Percentiles rank a stretch among this genome's conserved stretches.
Conservation (phyloP, 345 rosid species). For the Boechera stricta region DNA sequence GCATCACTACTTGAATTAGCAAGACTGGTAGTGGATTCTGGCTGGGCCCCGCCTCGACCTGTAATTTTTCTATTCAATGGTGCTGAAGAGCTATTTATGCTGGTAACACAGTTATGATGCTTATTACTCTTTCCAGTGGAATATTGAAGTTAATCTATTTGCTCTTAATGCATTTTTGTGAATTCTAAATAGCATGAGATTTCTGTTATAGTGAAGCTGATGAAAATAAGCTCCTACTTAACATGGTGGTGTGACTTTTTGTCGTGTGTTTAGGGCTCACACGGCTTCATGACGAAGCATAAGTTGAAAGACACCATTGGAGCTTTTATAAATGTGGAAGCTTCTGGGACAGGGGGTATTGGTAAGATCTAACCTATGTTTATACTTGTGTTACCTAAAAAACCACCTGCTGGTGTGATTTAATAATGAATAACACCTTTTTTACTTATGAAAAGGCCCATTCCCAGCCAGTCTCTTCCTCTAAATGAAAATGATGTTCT, state of each 20-base stretch:
- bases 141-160: background rate
- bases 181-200: conserved; percentile 24
- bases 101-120: conserved; percentile 53
- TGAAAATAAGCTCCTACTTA: conserved; percentile 8
- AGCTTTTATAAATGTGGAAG: conserved; percentile 92
- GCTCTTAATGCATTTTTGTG: conserved; percentile 24
- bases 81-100: conserved; percentile 91
- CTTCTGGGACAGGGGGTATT: conserved; percentile 93
- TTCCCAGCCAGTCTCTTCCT: background rate
- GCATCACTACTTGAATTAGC: conserved; percentile 92
- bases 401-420: background rate
- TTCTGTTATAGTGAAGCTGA: conserved; percentile 18
- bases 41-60: conserved; percentile 86
- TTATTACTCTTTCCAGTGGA: conserved; percentile 6
- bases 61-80: conserved; percentile 93
- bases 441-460: background rate
- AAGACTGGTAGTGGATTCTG: conserved; percentile 79
- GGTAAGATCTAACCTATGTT: conserved; percentile 57
- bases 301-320: conserved; percentile 88
- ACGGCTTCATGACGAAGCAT: conserved; percentile 89
- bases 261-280: conserved; percentile 77
- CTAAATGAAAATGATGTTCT: conserved; percentile 7
- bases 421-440: background rate
- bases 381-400: conserved; percentile 8
- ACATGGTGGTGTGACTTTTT: conserved; percentile 33